phyloP scores from a whole-genome alignment of 345 rosid genomes.

The Orychophragmus violaceus region DNA sequence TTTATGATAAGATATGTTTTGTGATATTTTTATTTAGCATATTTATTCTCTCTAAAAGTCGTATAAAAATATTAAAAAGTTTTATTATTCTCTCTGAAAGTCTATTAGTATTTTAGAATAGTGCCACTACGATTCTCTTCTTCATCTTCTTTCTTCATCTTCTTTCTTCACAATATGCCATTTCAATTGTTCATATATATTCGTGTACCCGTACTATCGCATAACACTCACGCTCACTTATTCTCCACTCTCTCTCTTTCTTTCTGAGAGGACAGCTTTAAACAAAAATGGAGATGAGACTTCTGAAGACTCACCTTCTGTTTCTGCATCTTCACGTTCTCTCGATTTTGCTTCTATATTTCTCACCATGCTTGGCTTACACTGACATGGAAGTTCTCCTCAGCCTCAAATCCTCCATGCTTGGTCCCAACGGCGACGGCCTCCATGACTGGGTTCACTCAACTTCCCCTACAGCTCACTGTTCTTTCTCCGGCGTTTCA shows the following conservation, averaged over 20 bases:
- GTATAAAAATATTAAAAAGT: not conserved
- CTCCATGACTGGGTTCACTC: conserved; percentile 66
- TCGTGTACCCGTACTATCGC: conserved; percentile 17
- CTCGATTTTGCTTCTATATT: conserved; percentile 17
- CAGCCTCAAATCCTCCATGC: conserved; percentile 59
- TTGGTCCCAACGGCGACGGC: conserved; percentile 44
- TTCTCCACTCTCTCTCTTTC: not conserved
- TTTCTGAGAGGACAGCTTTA: not conserved
- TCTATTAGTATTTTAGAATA: conserved; percentile 16
- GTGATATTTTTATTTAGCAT: not conserved
- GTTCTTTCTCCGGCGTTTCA: conserved; percentile 73
- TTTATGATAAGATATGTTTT: too few species aligned
- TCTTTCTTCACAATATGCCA: conserved; percentile 19
- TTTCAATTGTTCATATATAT: conserved; percentile 5
- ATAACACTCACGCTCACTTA: conserved; percentile 28
- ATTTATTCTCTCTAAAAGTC: conserved; percentile 14
- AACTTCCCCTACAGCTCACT: conserved; percentile 46
- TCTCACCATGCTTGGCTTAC: conserved; percentile 29
- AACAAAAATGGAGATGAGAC: conserved; percentile 31
- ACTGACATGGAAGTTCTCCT: conserved; percentile 54
- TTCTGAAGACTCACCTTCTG: conserved; percentile 8
- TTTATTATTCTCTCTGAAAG: conserved; percentile 19
- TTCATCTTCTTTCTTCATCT: conserved; percentile 26
- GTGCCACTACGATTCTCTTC: conserved; percentile 41
- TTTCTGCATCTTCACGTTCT: conserved; percentile 11